phyloP scores from a whole-genome alignment of 1,284 basidiomycete genomes.

The Rugosomyces carneus region DNA sequence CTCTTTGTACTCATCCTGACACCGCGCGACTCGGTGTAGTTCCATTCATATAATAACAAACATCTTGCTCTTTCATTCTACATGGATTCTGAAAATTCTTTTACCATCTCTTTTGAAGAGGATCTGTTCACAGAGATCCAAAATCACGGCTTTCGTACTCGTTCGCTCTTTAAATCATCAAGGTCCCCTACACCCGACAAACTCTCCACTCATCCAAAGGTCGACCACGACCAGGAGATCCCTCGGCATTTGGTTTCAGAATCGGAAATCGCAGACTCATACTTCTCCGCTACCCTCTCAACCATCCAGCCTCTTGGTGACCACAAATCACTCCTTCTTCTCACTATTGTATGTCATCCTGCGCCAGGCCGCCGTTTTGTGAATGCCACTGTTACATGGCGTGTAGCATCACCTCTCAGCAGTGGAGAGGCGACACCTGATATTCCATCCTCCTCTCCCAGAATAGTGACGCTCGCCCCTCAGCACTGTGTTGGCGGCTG shows the following conservation, averaged over 20 bases:
- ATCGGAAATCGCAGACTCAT: slow-evolving; percentile 18
- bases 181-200: neutral
- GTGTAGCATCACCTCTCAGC: slow-evolving; percentile 7
- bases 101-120: slow-evolving; percentile 17
- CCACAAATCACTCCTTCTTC: slow-evolving; percentile 16
- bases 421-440: neutral
- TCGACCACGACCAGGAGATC: neutral
- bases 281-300: slow-evolving; percentile 17
- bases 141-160: slow-evolving; percentile 8
- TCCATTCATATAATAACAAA: too few species aligned
- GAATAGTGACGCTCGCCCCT: slow-evolving; percentile 16
- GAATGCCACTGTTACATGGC: slow-evolving; percentile 17
- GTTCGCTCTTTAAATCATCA: slow-evolving; percentile 12
- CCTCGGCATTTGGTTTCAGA: slow-evolving; percentile 17
- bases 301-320: slow-evolving; percentile 19
- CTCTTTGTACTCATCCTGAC: too few species aligned
- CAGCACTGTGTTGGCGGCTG: slow-evolving; percentile 19
- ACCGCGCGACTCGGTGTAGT: too few species aligned
- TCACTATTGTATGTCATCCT: slow-evolving; percentile 18
- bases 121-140: slow-evolving; percentile 10
- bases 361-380: slow-evolving; percentile 17
- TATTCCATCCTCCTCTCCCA: slow-evolving; percentile 4
- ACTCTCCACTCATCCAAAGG: neutral
- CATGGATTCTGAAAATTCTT: slow-evolving; percentile 7
- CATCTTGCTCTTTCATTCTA: neutral